Evolutionary conservation across 257 asterid species (phyloP).

Genomic region (Solanum pimpinellifolium): DNA sequence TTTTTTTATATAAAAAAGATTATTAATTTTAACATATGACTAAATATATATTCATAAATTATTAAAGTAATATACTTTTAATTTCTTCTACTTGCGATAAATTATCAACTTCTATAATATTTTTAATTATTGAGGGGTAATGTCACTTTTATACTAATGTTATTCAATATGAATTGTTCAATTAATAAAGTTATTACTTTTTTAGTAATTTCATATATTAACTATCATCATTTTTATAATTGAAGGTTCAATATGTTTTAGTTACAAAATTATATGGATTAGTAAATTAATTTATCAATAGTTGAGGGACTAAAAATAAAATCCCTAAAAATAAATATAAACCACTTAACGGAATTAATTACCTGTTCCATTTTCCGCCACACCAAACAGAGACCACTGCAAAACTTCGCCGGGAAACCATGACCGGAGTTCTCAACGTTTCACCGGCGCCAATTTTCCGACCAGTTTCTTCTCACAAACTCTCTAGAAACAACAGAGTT

Average conservation of each 20-base stretch:
- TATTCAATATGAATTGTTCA: background rate
- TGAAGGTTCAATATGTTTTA: background rate
- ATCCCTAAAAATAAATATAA: background rate
- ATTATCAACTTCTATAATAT: background rate
- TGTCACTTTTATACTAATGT: background rate
- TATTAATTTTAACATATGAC: no score
- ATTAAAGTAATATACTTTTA: no score
- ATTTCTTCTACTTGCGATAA: no score
- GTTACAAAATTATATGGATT: background rate
- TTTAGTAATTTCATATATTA: background rate
- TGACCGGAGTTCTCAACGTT: constrained; percentile 54
- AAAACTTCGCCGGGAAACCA: constrained; percentile 8
- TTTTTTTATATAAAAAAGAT: no score
- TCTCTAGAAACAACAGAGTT: constrained; percentile 4
- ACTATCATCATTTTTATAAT: background rate
- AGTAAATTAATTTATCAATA: background rate
- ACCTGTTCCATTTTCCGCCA: constrained; percentile 4
- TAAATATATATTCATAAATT: no score
- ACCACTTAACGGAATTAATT: background rate
- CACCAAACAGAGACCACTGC: background rate
- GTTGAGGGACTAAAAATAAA: background rate
- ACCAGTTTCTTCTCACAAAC: constrained; percentile 19
- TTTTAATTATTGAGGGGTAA: no score
- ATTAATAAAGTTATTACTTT: no score
- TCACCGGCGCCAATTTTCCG: constrained; percentile 36